Percentiles rank a stretch among this genome's conserved stretches.
These are phyloP conservation scores for Aquilaria malaccensis DNA, from an alignment of 345 rosid species.

Conservation along the genomic window DNA sequence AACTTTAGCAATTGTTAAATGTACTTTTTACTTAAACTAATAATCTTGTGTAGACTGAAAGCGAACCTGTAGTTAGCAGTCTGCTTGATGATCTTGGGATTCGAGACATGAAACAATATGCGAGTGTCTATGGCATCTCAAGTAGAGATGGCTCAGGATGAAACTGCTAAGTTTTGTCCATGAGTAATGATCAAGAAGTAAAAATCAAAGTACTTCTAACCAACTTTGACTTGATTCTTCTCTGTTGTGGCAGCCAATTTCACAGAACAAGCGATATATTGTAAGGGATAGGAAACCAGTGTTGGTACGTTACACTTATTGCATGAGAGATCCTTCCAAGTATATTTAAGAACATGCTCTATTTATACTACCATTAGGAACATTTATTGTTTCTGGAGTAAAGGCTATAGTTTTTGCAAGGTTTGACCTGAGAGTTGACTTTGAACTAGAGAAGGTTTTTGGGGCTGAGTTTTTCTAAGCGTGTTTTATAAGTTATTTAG, in stretches of 20 bases:
- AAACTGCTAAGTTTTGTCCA: neutral
- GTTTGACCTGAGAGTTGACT: too few relatives aligned
- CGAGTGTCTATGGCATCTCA: constrained; percentile 30
- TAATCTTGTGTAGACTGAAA: constrained; percentile 55
- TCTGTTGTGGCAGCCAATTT: constrained; percentile 56
- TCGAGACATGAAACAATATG: constrained; percentile 75
- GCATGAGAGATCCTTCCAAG: neutral
- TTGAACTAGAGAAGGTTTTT: too few relatives aligned
- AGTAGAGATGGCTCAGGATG: neutral
- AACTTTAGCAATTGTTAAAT: too few relatives aligned
- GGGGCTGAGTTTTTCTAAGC: too few relatives aligned
- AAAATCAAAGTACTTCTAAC: neutral
- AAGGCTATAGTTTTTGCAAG: too few relatives aligned
- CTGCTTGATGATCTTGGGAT: constrained; percentile 78
- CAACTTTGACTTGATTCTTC: constrained; percentile 8
- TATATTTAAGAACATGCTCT: neutral
- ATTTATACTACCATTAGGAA: neutral
- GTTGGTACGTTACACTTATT: constrained; percentile 42
- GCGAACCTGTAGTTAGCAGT: constrained; percentile 62
- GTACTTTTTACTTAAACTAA: neutral
- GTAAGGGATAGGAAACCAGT: constrained; percentile 72
- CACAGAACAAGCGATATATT: constrained; percentile 73
- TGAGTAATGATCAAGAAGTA: neutral
- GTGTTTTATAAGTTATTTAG: too few relatives aligned
- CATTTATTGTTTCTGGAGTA: too few relatives aligned